Evolutionary conservation across 176 grass and related monocot genomes (phyloP).

Genomic region (Raddia distichophylla): DNA sequence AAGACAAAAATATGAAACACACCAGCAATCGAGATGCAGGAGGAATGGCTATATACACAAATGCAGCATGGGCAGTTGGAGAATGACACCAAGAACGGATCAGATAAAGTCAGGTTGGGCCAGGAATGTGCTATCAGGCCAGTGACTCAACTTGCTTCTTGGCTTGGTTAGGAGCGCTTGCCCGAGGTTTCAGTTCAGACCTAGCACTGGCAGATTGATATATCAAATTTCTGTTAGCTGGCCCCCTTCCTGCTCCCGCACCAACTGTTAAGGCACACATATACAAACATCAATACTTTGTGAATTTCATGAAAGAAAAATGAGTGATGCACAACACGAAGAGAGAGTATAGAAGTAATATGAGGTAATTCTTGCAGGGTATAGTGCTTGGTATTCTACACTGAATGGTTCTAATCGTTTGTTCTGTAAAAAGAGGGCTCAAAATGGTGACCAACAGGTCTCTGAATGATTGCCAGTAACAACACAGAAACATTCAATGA

Average conservation of each 20-base stretch:
- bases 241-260: constrained; percentile 29
- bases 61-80: constrained; percentile 28
- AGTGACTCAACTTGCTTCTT: constrained; percentile 35
- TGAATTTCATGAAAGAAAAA: constrained; percentile 30
- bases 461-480: constrained; percentile 5
- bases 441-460: background rate
- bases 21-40: constrained; percentile 27
- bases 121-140: constrained; percentile 32
- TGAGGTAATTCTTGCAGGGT: background rate
- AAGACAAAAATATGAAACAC: constrained; percentile 19
- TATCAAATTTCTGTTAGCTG: constrained; percentile 28
- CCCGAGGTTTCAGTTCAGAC: constrained; percentile 32
- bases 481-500: constrained; percentile 1
- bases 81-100: constrained; percentile 6
- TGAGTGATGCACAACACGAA: background rate
- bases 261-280: constrained; percentile 32
- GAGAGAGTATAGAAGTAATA: background rate
- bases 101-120: background rate
- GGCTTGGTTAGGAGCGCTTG: constrained; percentile 30
- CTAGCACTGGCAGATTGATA: constrained; percentile 6
- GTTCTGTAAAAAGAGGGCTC: background rate
- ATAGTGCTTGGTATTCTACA: constrained; percentile 4
- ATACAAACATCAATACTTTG: constrained; percentile 3
- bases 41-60: constrained; percentile 44
- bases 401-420: background rate